Conservation (phyloP, 768 basidiomycete genomes). For the Crucibulum laeve region DNA sequence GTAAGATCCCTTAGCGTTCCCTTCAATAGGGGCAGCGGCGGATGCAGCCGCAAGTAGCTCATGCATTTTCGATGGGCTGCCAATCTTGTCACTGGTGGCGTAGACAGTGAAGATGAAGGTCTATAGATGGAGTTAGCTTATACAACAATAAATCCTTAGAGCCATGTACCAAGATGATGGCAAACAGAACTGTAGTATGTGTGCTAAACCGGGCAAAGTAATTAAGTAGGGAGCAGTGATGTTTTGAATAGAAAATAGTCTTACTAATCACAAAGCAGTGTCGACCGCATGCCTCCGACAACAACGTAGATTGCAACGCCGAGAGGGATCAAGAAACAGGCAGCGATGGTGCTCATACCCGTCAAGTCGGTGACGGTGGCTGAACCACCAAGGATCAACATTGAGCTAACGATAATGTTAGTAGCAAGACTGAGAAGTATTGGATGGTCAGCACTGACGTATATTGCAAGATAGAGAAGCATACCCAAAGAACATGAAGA, state of each 20-base stretch:
- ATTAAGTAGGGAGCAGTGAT: not conserved
- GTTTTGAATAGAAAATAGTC: slow-evolving; percentile 18
- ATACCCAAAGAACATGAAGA: slow-evolving; percentile 88
- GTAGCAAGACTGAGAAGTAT: slow-evolving; percentile 59
- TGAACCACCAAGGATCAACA: slow-evolving; percentile 75
- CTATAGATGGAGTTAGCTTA: slow-evolving; percentile 14
- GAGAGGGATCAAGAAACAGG: slow-evolving; percentile 86
- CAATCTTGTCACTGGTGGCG: slow-evolving; percentile 74
- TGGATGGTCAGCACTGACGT: not conserved
- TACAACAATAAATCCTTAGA: not conserved
- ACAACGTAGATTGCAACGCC: slow-evolving; percentile 88
- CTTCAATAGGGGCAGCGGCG: slow-evolving; percentile 52
- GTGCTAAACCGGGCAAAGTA: slow-evolving; percentile 38
- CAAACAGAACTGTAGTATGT: slow-evolving; percentile 82
- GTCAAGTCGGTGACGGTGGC: slow-evolving; percentile 87
- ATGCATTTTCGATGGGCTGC: slow-evolving; percentile 75
- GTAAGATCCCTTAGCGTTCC: slow-evolving; percentile 86
- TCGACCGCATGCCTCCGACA: slow-evolving; percentile 84
- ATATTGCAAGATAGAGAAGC: slow-evolving; percentile 8
- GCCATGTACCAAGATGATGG: slow-evolving; percentile 61
- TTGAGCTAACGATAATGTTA: slow-evolving; percentile 88
- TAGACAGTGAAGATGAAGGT: slow-evolving; percentile 76
- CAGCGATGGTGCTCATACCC: slow-evolving; percentile 87
- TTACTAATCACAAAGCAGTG: slow-evolving; percentile 82
- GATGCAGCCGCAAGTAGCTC: slow-evolving; percentile 65